A percentile compares a stretch with the other conserved stretches of the same genome.
Conservation (phyloP, 2,329 filamentous ascomycete species). For the Ophiostoma ips region DNA sequence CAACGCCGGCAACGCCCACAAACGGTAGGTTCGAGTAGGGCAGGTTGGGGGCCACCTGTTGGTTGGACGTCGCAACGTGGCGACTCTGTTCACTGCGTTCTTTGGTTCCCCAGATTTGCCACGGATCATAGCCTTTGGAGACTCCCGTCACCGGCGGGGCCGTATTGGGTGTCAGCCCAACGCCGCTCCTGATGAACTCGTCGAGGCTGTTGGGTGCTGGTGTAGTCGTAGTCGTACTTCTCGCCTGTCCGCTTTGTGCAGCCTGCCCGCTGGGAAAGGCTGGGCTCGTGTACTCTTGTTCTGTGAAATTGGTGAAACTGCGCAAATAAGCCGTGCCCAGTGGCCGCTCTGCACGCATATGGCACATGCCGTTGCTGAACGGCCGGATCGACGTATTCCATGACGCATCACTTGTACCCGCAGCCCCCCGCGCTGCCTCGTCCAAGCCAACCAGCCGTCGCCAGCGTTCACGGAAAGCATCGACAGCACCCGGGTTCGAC, state of each 20-base stretch:
- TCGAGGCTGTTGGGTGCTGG: conserved; percentile 6
- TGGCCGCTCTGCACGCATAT: not conserved
- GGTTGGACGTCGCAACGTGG: not conserved
- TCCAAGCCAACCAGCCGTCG: conserved; percentile 16
- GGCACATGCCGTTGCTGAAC: not conserved
- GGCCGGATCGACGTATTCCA: not conserved
- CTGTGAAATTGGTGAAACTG: conserved; percentile 1
- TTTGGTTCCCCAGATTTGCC: conserved; percentile 3
- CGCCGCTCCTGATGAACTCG: conserved; percentile 1
- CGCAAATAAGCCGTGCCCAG: not conserved
- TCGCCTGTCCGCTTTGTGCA: too few relatives aligned
- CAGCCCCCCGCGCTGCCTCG: too few relatives aligned
- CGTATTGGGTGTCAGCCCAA: not conserved
- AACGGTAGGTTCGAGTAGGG: not conserved
- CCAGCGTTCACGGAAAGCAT: conserved; percentile 21
- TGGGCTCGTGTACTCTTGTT: conserved; percentile 4
- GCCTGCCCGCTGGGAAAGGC: not conserved
- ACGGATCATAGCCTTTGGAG: conserved; percentile 1
- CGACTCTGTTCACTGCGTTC: not conserved
- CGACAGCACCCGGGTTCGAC: conserved; percentile 13
- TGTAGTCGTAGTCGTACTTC: too few relatives aligned
- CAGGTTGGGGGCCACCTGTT: not conserved
- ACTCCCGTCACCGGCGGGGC: not conserved
- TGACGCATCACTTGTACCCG: not conserved
- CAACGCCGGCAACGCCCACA: not conserved